A percentile compares a stretch with the other conserved stretches of the same genome.
phyloP scores from a whole-genome alignment of 2,329 filamentous ascomycete species.

The Teratosphaeria gauchensis region DNA sequence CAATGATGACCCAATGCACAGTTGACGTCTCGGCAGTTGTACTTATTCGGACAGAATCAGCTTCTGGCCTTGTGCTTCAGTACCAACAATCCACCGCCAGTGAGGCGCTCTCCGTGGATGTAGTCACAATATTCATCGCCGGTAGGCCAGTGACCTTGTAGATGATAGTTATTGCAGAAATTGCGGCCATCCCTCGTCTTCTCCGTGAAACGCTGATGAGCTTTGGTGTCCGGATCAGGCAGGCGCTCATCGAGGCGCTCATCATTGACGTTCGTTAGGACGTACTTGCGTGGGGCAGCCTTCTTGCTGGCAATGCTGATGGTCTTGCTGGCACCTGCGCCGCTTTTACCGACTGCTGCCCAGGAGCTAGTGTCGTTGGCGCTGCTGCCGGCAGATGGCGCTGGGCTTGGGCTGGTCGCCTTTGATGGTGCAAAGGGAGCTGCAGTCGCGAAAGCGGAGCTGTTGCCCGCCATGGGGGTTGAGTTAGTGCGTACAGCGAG shows the following conservation, averaged over 20 bases:
- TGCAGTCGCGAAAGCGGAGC: conserved; percentile 1
- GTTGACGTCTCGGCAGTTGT: conserved; percentile 31
- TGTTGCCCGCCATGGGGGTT: neutral
- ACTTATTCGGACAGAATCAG: conserved; percentile 27
- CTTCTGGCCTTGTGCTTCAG: conserved; percentile 35
- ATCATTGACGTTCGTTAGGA: conserved; percentile 33
- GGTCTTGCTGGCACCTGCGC: conserved; percentile 22
- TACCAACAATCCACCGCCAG: conserved; percentile 28
- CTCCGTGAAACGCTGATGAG: conserved; percentile 19
- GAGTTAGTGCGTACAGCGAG: neutral
- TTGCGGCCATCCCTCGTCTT: conserved; percentile 23
- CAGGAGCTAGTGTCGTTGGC: conserved; percentile 20
- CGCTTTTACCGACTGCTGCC: conserved; percentile 34
- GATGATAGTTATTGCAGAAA: conserved; percentile 29
- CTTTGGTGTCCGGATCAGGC: conserved; percentile 19
- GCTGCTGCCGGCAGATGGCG: conserved; percentile 11
- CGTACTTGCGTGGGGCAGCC: conserved; percentile 22
- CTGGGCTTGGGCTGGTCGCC: conserved; percentile 9
- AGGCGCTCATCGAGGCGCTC: conserved; percentile 34
- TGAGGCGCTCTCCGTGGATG: conserved; percentile 28
- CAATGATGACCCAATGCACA: conserved; percentile 36
- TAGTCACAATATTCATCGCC: conserved; percentile 32
- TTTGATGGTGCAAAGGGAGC: conserved; percentile 7
- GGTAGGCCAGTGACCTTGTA: conserved; percentile 29
- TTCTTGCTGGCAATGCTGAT: conserved; percentile 31